Evolutionary conservation across 2,329 filamentous ascomycete genomes (phyloP).

Genomic region (Chrysosporium keratinophilum): DNA sequence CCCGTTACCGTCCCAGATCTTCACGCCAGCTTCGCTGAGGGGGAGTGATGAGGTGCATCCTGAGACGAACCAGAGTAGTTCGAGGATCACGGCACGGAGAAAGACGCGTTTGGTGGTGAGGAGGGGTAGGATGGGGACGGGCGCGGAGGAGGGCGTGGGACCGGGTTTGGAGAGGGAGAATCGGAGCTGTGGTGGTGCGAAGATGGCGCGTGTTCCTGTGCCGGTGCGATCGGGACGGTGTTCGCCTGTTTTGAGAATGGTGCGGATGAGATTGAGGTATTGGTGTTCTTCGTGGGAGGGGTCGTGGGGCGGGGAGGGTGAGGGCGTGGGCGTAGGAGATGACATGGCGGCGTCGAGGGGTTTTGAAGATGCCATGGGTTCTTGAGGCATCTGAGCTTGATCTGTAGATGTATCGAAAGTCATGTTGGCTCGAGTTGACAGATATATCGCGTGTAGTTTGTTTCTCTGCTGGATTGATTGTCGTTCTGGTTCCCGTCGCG

Average conservation of each 20-base stretch:
- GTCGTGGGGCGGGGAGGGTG: conserved; percentile 19
- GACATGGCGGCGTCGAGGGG: neutral
- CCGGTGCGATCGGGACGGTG: conserved; percentile 85
- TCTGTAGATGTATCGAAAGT: neutral
- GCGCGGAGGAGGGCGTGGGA: conserved; percentile 30
- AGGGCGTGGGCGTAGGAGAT: conserved; percentile 12
- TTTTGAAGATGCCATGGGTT: neutral
- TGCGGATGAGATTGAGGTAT: conserved; percentile 79
- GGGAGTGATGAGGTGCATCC: conserved; percentile 71
- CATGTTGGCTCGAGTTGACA: neutral
- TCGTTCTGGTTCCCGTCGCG: neutral
- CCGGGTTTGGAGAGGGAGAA: conserved; percentile 63
- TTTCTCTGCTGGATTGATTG: neutral
- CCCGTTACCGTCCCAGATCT: conserved; percentile 98
- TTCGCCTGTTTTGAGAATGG: conserved; percentile 74
- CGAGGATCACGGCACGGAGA: conserved; percentile 74
- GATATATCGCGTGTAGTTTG: neutral
- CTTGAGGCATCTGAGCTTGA: neutral
- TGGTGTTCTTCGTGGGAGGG: conserved; percentile 73
- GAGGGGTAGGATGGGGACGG: conserved; percentile 66
- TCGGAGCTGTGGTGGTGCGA: conserved; percentile 75
- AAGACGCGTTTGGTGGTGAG: conserved; percentile 97
- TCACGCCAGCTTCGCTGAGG: conserved; percentile 69
- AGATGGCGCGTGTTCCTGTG: conserved; percentile 82
- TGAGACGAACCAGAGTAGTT: conserved; percentile 91